phyloP scores from a whole-genome alignment of 441 rosid genomes.

The Erodium moschatum region DNA sequence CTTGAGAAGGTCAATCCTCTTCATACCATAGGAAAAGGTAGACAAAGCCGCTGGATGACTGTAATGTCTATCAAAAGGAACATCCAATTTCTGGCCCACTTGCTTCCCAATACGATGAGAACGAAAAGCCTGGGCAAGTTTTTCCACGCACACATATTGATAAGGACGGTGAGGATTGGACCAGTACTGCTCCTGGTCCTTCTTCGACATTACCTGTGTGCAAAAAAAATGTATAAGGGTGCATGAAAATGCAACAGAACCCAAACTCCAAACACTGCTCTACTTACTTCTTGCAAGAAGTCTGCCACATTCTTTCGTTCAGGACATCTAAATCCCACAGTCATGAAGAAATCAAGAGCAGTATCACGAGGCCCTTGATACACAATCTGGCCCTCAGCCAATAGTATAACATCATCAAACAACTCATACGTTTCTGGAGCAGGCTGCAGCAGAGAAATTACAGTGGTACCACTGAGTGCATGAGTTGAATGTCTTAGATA shows the following conservation, averaged over 20 bases:
- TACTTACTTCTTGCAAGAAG: conserved; percentile 63
- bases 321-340: conserved; percentile 76
- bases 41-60: conserved; percentile 72
- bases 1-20: conserved; percentile 46
- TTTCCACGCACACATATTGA: conserved; percentile 44
- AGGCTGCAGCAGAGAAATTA: conserved; percentile 89
- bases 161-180: conserved; percentile 44
- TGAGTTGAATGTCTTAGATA: conserved; percentile 55
- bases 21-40: conserved; percentile 52
- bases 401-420: conserved; percentile 74
- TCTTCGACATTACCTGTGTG: conserved; percentile 71
- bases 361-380: conserved; percentile 75
- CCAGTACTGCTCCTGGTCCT: conserved; percentile 89
- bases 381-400: conserved; percentile 63
- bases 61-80: conserved; percentile 49
- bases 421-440: conserved; percentile 83
- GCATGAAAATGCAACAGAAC: neutral
- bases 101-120: conserved; percentile 53
- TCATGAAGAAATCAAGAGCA: conserved; percentile 58
- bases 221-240: neutral
- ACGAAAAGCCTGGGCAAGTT: conserved; percentile 62
- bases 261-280: too few relatives aligned
- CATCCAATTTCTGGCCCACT: conserved; percentile 41
- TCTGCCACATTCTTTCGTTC: conserved; percentile 82
- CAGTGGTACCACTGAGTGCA: conserved; percentile 63